Conservation (phyloP, 495 filamentous ascomycete species). For the Parathielavia appendiculata region DNA sequence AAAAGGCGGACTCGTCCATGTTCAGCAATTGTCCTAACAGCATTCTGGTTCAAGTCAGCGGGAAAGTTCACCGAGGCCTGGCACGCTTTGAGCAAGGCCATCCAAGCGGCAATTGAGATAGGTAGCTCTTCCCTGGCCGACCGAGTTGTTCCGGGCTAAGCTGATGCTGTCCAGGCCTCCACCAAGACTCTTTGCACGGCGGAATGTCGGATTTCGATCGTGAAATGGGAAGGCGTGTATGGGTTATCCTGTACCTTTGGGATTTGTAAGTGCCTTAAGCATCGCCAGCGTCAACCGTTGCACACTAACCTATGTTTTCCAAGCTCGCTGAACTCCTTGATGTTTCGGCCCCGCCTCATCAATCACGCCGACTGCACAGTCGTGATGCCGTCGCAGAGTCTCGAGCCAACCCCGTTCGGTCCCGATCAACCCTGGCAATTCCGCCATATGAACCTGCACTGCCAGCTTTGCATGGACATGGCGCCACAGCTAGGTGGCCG, state of each 20-base stretch:
- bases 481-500: conserved; percentile 16
- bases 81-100: conserved; percentile 44
- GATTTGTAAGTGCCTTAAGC: conserved; percentile 37
- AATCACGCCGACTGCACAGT: conserved; percentile 36
- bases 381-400: conserved; percentile 34
- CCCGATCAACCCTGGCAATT: conserved; percentile 40
- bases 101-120: conserved; percentile 50
- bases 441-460: conserved; percentile 39
- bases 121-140: conserved; percentile 26
- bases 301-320: background rate
- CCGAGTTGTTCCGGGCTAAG: background rate
- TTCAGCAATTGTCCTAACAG: conserved; percentile 50
- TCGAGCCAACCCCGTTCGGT: conserved; percentile 34
- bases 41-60: conserved; percentile 50
- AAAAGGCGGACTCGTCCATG: conserved; percentile 44
- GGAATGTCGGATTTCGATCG: conserved; percentile 43
- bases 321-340: conserved; percentile 39
- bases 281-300: background rate
- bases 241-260: conserved; percentile 40
- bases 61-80: conserved; percentile 50
- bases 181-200: conserved; percentile 36
- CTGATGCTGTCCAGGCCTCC: conserved; percentile 39
- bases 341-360: conserved; percentile 36
- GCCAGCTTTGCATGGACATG: conserved; percentile 32
- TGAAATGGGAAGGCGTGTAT: conserved; percentile 42